phyloP scores from a whole-genome alignment of 164 flowering plant species.

The Kalanchoe fedtschenkoi region DNA sequence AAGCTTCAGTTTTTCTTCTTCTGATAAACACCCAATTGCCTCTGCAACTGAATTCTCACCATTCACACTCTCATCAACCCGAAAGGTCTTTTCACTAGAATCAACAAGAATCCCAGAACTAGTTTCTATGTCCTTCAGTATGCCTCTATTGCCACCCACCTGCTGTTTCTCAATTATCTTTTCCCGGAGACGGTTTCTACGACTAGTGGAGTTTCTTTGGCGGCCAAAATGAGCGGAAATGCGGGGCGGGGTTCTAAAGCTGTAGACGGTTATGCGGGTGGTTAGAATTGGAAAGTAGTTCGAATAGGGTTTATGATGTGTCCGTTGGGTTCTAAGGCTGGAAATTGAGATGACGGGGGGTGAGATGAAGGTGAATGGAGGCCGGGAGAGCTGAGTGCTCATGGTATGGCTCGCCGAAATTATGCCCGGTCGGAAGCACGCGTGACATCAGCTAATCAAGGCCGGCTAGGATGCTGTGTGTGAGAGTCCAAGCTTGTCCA shows the following conservation, averaged over 20 bases:
- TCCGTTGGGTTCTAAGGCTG: not conserved
- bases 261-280: not conserved
- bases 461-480: too few species aligned
- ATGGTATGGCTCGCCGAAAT: too few species aligned
- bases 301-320: not conserved
- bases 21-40: conserved; percentile 9
- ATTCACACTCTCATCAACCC: conserved; percentile 11
- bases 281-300: not conserved
- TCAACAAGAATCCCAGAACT: conserved; percentile 18
- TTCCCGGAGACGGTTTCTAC: conserved; percentile 63
- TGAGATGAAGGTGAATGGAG: not conserved
- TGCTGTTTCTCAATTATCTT: conserved; percentile 42
- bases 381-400: not conserved
- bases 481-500: too few species aligned
- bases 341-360: not conserved
- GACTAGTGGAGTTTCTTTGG: conserved; percentile 24
- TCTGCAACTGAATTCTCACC: conserved; percentile 3
- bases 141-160: conserved; percentile 36
- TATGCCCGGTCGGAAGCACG: too few species aligned
- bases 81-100: conserved; percentile 6
- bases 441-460: too few species aligned
- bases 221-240: conserved; percentile 46
- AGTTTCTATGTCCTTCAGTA: too few species aligned
- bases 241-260: not conserved
- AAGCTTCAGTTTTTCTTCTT: conserved; percentile 12